Evolutionary conservation across 306 rosid genomes (phyloP), one percentile per base, ranked within the genome.

Genomic region (Vachellia collinsii): DNA sequence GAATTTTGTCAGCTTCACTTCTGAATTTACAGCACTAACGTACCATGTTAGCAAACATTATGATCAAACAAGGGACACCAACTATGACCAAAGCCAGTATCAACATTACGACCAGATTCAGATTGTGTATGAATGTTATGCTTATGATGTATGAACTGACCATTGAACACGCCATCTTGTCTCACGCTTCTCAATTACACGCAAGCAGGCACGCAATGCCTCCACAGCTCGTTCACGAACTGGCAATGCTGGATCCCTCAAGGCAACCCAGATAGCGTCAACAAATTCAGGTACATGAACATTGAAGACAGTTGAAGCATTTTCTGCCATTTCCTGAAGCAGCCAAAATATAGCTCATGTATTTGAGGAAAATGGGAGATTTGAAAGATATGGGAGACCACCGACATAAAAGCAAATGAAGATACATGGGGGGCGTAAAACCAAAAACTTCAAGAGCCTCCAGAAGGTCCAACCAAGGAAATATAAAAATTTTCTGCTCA

Each of bases 131-230:
- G 13, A n/a, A 61, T 62, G 76, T 6, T 74, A 47, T 50, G 62
- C 46, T 11, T 54, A 63, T 44, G 68, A 56, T 54, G 41, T 42
- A 79, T 66, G 81, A 81, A 86, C 94, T 87, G 75, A 92, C 97
- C 98, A 95, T 75, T 93, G 99, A 79, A 95, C 99, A 78, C 99
- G 98, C 99, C 99, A 93, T 10, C 99, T 92, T 10, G 99, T 95
- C 90, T 95, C 99, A 38, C 99, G 97, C 86, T 88, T 90, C 81
- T 93, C 99, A 71, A 95, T 93, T 39, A 95, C 98, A 65, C 92
- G 93, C 79, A 95, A 97, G 79, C 99, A 95, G 75, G 99, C 99
- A 59, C 98, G 97, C 81, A 95, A 84, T 77, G 99, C 99, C 80
- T 95, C 97, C 83, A 95, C 99, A 79, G 98, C 97, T 68, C 98